phyloP scores from a whole-genome alignment of 108 stramenopile species.

The Mayamaea pseudoterrestris region DNA sequence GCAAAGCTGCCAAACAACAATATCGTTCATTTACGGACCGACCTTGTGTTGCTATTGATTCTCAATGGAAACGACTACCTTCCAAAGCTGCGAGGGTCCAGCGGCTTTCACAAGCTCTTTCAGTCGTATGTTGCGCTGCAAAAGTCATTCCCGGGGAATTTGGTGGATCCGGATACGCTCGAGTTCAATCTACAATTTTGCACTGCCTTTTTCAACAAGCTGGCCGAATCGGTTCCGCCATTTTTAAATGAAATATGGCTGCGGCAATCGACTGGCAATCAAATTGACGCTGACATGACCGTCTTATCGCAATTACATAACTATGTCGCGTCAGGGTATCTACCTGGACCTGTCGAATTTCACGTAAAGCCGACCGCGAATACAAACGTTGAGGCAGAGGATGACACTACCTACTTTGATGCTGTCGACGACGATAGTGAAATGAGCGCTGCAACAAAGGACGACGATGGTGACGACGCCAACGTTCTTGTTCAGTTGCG shows the following conservation, averaged over 20 bases:
- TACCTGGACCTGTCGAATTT: not conserved
- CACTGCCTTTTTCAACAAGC: slow-evolving; percentile 36
- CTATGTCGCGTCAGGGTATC: not conserved
- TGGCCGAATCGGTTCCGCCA: slow-evolving; percentile 7
- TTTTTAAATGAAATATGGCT: not conserved
- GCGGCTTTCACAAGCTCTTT: slow-evolving; percentile 40
- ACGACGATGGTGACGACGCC: slow-evolving; percentile 3
- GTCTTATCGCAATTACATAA: not conserved
- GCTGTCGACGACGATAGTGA: slow-evolving; percentile 14
- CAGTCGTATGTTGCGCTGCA: slow-evolving; percentile 20
- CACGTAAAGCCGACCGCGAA: not conserved
- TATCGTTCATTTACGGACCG: slow-evolving; percentile 44
- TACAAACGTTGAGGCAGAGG: not conserved
- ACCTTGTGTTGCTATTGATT: slow-evolving; percentile 64
- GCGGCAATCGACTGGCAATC: no score
- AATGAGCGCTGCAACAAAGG: not conserved
- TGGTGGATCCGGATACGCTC: slow-evolving; percentile 49
- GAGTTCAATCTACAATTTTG: slow-evolving; percentile 57
- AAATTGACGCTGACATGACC: not conserved
- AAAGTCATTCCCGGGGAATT: slow-evolving; percentile 8
- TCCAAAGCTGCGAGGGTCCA: slow-evolving; percentile 48
- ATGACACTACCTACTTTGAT: slow-evolving; percentile 13
- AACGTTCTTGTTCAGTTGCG: slow-evolving; percentile 14
- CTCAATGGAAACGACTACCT: slow-evolving; percentile 89
- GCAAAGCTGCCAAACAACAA: slow-evolving; percentile 14